A percentile compares a stretch with the other conserved stretches of the same genome.
Evolutionary conservation across 768 basidiomycete species (phyloP).

Genomic region (Psilocybe tampanensis): DNA sequence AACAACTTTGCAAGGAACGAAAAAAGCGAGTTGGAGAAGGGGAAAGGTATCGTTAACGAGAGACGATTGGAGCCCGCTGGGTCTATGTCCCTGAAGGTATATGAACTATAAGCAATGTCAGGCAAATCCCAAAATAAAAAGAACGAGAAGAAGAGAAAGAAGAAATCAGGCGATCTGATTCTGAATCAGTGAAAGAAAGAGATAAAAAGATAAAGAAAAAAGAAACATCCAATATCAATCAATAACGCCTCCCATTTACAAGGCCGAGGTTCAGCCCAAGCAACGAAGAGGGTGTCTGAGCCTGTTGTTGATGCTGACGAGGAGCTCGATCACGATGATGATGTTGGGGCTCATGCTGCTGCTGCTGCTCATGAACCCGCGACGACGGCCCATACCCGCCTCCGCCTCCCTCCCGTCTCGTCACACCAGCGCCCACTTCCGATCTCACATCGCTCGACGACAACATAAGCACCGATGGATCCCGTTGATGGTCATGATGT

Average conservation of each 20-base stretch:
- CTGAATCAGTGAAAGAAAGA: too few species aligned
- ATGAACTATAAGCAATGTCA: too few species aligned
- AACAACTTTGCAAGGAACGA: too few species aligned
- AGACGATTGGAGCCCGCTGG: too few species aligned
- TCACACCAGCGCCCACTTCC: not conserved
- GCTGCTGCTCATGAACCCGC: too few species aligned
- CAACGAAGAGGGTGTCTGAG: constrained; percentile 35
- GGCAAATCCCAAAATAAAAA: too few species aligned
- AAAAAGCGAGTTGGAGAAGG: too few species aligned
- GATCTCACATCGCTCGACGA: not conserved
- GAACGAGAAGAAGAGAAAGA: not conserved
- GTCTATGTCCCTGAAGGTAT: too few species aligned
- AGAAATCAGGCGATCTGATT: not conserved
- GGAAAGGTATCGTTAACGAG: too few species aligned
- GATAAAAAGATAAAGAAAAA: not conserved
- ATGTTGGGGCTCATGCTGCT: too few species aligned
- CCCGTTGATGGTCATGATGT: not conserved
- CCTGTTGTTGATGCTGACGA: constrained; percentile 10
- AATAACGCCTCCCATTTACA: not conserved
- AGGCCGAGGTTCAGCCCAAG: constrained; percentile 26
- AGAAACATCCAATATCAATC: not conserved
- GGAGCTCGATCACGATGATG: not conserved
- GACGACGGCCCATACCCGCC: not conserved
- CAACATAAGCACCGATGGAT: constrained; percentile 15
- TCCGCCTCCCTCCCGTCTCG: not conserved